These are phyloP conservation scores for Aureobasidium sp. DNA, from an alignment of 2,329 filamentous ascomycete species.

Conservation along the genomic window DNA sequence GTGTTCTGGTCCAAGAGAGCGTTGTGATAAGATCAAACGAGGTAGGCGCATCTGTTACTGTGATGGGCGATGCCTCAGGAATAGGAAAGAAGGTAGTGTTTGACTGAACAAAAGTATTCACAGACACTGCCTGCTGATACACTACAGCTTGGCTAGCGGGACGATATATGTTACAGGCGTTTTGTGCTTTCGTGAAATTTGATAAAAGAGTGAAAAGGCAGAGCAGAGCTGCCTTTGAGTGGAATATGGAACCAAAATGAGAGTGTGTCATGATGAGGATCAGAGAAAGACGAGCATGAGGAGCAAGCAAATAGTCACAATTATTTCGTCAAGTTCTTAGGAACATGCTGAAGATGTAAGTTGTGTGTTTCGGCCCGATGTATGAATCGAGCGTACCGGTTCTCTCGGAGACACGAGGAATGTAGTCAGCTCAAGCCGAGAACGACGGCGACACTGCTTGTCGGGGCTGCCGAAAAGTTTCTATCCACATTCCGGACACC, in stretches of 20 bases:
- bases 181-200: neutral
- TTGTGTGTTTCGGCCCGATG: neutral
- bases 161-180: constrained; percentile 5
- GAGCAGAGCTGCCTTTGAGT: neutral
- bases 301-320: neutral
- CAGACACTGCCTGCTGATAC: constrained; percentile 24
- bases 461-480: neutral
- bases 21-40: constrained; percentile 25
- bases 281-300: neutral
- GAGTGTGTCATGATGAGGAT: neutral
- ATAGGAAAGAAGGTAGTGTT: constrained; percentile 27
- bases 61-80: constrained; percentile 19
- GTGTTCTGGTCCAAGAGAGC: constrained; percentile 22
- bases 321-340: too few relatives aligned
- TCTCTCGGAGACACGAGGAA: neutral
- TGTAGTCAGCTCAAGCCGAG: neutral
- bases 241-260: neutral
- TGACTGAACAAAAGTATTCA: constrained; percentile 23
- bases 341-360: neutral
- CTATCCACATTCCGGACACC: neutral
- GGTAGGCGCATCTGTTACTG: constrained; percentile 26
- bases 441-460: neutral
- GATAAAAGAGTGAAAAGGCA: neutral
- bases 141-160: constrained; percentile 17
- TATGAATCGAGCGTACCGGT: neutral